Evolutionary conservation across 2,329 filamentous ascomycete species (phyloP).

Genomic region (Trichoderma harzianum): DNA sequence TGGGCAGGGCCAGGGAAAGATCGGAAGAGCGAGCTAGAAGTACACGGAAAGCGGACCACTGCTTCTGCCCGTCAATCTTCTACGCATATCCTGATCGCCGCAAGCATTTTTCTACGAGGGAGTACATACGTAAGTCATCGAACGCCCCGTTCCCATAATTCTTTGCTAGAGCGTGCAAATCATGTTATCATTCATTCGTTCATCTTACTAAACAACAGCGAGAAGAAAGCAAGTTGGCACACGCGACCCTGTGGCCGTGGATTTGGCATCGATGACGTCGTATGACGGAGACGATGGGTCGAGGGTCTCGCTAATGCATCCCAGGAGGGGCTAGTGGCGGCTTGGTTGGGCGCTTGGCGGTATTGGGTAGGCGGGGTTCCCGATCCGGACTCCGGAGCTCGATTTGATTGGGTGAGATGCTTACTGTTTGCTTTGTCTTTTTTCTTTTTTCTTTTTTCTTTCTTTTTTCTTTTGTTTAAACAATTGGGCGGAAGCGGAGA

Average conservation of each 20-base stretch:
- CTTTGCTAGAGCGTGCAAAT: neutral
- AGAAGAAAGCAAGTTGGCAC: neutral
- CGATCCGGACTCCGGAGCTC: slow-evolving; percentile 2
- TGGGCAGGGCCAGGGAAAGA: neutral
- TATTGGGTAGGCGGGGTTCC: slow-evolving; percentile 7
- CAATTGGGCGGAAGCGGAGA: neutral
- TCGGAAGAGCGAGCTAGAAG: slow-evolving; percentile 7
- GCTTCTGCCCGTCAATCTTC: neutral
- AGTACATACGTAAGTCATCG: neutral
- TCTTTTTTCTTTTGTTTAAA: neutral
- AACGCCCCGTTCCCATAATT: neutral
- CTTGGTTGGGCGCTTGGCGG: neutral
- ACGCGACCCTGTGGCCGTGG: neutral
- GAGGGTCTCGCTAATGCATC: neutral
- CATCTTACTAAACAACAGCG: neutral
- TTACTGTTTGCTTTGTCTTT: no score
- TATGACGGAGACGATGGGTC: slow-evolving; percentile 7
- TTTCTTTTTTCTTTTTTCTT: neutral
- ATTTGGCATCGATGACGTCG: slow-evolving; percentile 15
- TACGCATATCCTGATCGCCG: neutral
- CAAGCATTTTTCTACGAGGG: neutral
- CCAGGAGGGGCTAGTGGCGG: neutral
- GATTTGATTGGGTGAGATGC: neutral
- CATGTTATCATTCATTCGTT: neutral
- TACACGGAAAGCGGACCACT: neutral